Evolutionary conservation across 768 basidiomycete genomes (phyloP).

Genomic region (Coprinopsis strossmayeri): DNA sequence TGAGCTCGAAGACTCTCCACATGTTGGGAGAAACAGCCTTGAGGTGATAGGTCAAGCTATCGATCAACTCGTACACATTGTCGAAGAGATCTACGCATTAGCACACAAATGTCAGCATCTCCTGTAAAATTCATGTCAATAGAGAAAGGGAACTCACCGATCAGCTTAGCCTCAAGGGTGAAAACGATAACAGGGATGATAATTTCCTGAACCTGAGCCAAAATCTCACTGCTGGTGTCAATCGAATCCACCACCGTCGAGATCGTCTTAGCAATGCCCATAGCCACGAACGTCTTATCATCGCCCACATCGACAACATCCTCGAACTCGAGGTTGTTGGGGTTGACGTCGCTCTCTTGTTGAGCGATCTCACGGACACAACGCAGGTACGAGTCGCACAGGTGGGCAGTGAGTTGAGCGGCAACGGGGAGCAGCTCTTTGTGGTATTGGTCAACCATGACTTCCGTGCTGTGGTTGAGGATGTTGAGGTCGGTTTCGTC

Average conservation of each 20-base stretch:
- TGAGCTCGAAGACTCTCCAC: slow-evolving; percentile 85
- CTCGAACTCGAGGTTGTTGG: slow-evolving; percentile 49
- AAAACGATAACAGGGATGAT: slow-evolving; percentile 71
- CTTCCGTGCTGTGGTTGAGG: slow-evolving; percentile 76
- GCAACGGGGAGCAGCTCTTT: slow-evolving; percentile 82
- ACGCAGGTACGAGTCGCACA: slow-evolving; percentile 83
- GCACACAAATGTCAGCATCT: not conserved
- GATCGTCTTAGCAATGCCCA: slow-evolving; percentile 85
- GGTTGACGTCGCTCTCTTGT: slow-evolving; percentile 38
- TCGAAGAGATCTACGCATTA: slow-evolving; percentile 65
- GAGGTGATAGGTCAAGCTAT: slow-evolving; percentile 78
- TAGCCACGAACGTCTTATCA: slow-evolving; percentile 82
- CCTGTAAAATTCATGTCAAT: not conserved
- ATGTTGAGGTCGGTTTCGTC: slow-evolving; percentile 88
- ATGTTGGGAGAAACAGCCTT: slow-evolving; percentile 69
- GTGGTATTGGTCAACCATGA: slow-evolving; percentile 82
- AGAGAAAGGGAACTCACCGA: slow-evolving; percentile 45
- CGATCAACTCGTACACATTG: slow-evolving; percentile 81
- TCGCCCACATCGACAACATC: slow-evolving; percentile 55
- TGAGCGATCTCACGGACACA: slow-evolving; percentile 60
- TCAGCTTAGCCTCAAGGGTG: slow-evolving; percentile 69
- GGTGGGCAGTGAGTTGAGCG: slow-evolving; percentile 66
- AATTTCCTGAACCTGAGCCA: slow-evolving; percentile 75
- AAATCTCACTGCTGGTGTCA: slow-evolving; percentile 65
- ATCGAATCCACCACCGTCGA: slow-evolving; percentile 74